These are phyloP conservation scores for Leccinellum rugosiceps DNA, from an alignment of 768 basidiomycete species.

Conservation along the genomic window DNA sequence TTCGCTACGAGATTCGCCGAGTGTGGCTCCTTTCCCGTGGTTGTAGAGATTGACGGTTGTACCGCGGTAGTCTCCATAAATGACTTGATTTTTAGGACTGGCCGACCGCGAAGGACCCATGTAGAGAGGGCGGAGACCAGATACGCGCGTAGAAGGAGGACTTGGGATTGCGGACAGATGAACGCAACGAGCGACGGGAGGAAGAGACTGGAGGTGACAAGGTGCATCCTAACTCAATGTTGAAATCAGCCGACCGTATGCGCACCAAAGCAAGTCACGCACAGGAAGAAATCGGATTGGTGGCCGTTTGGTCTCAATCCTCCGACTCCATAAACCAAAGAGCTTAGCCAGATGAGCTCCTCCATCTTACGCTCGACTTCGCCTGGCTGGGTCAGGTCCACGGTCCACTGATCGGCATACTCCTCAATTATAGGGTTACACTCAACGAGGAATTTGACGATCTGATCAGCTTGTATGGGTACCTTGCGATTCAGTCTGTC, in stretches of 20 bases:
- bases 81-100: constrained; percentile 27
- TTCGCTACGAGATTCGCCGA: background rate
- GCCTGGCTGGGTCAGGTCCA: constrained; percentile 33
- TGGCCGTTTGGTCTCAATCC: constrained; percentile 53
- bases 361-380: constrained; percentile 55
- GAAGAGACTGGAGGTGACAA: constrained; percentile 31
- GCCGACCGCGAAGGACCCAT: constrained; percentile 30
- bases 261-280: background rate
- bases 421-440: constrained; percentile 1
- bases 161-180: constrained; percentile 16
- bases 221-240: constrained; percentile 24
- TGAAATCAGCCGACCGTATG: background rate
- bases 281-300: constrained; percentile 49
- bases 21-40: too few relatives aligned
- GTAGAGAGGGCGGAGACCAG: constrained; percentile 19
- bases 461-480: constrained; percentile 16
- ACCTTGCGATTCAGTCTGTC: constrained; percentile 28
- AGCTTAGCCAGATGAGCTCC: constrained; percentile 57
- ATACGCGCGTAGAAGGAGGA: constrained; percentile 29
- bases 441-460: constrained; percentile 13
- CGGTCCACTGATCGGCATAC: constrained; percentile 41
- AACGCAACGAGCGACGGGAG: constrained; percentile 23
- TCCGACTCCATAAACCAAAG: constrained; percentile 52
- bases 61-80: constrained; percentile 29
- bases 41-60: constrained; percentile 14